A percentile compares a stretch with the other conserved stretches of the same genome.
Evolutionary conservation across 2,329 filamentous ascomycete genomes (phyloP).

Genomic region (Scleromitrula shiraiana): DNA sequence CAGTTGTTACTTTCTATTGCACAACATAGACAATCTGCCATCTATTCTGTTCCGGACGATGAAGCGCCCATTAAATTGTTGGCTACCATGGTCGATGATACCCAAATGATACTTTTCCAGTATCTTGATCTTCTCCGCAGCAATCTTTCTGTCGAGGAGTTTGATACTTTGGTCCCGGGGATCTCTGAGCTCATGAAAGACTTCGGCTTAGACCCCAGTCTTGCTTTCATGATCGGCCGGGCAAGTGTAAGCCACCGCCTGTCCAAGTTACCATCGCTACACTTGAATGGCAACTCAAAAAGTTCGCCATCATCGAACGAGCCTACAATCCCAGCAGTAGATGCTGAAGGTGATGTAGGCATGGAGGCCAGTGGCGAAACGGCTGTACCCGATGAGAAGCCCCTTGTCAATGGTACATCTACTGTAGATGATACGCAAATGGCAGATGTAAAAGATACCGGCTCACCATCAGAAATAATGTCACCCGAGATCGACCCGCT

Average conservation of each 20-base stretch:
- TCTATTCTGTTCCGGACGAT: constrained; percentile 63
- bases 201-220: constrained; percentile 68
- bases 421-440: constrained; percentile 33
- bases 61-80: constrained; percentile 82
- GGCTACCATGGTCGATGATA: constrained; percentile 81
- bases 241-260: constrained; percentile 64
- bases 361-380: constrained; percentile 21
- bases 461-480: constrained; percentile 31
- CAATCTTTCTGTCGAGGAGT: constrained; percentile 67
- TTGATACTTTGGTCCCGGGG: constrained; percentile 69
- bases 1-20: constrained; percentile 84
- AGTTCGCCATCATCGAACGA: constrained; percentile 5
- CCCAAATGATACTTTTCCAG: constrained; percentile 75
- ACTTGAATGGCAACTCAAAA: constrained; percentile 20
- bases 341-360: constrained; percentile 49
- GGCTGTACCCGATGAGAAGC: not conserved
- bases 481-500: constrained; percentile 38
- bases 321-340: constrained; percentile 23
- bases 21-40: constrained; percentile 80
- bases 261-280: constrained; percentile 17
- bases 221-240: constrained; percentile 81
- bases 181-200: constrained; percentile 66
- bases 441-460: constrained; percentile 29
- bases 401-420: constrained; percentile 13
- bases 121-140: constrained; percentile 83